phyloP scores from a whole-genome alignment of 1,284 basidiomycete genomes.

The Pascua sp. region DNA sequence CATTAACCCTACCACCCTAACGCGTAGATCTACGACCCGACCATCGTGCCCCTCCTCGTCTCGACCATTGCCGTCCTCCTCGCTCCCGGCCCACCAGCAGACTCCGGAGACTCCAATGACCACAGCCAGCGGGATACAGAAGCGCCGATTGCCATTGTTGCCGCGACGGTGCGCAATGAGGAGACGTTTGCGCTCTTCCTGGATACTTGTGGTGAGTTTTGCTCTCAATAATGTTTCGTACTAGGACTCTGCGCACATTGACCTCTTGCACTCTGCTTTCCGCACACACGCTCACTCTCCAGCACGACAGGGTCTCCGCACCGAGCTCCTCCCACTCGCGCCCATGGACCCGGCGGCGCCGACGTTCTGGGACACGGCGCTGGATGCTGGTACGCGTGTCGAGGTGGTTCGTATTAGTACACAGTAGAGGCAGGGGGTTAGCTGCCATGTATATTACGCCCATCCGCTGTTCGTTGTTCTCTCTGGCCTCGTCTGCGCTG shows the following conservation, averaged over 20 bases:
- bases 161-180: conserved; percentile 49
- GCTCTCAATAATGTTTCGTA: not conserved
- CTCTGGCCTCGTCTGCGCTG: not conserved
- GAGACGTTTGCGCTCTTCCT: conserved; percentile 42
- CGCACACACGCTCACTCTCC: not conserved
- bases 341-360: conserved; percentile 23
- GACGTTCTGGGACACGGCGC: conserved; percentile 44
- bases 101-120: not conserved
- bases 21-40: conserved; percentile 48
- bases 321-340: conserved; percentile 19
- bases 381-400: conserved; percentile 36
- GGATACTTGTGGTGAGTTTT: conserved; percentile 29
- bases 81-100: not conserved
- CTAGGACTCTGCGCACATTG: too few species aligned
- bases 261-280: not conserved
- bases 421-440: too few species aligned
- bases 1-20: conserved; percentile 1
- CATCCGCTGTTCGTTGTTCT: too few species aligned
- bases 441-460: too few species aligned
- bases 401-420: conserved; percentile 29
- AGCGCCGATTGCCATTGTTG: conserved; percentile 30
- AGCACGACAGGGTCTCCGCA: not conserved
- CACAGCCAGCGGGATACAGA: not conserved
- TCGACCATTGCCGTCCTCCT: conserved; percentile 31
- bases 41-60: conserved; percentile 43